A percentile compares a stretch with the other conserved stretches of the same genome.
These are phyloP conservation scores for Xylaria sp. DNA, from an alignment of 2,329 filamentous ascomycete species.

Conservation along the genomic window DNA sequence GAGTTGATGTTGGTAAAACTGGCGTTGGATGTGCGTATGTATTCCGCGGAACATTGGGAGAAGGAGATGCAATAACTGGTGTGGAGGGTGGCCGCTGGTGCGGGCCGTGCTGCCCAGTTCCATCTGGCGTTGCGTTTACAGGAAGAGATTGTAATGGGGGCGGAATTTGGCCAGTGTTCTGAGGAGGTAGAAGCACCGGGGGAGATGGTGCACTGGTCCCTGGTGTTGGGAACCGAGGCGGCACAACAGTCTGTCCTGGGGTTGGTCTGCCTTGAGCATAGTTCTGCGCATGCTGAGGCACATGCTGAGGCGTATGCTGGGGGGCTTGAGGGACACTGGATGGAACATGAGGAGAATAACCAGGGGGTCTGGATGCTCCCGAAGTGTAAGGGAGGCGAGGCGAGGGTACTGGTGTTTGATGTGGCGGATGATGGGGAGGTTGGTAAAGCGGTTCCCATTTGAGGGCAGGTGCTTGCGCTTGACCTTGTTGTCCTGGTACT, in stretches of 20 bases:
- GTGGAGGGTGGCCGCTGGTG: conserved; percentile 48
- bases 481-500: conserved; percentile 44
- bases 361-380: conserved; percentile 44
- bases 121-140: conserved; percentile 47
- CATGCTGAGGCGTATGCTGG: conserved; percentile 37
- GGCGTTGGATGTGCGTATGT: conserved; percentile 38
- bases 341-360: conserved; percentile 42
- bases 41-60: conserved; percentile 38
- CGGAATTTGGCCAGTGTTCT: conserved; percentile 46
- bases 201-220: conserved; percentile 43
- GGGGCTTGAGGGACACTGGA: conserved; percentile 38
- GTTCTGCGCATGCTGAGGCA: conserved; percentile 40
- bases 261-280: conserved; percentile 40
- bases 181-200: conserved; percentile 47
- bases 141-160: conserved; percentile 46
- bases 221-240: conserved; percentile 52
- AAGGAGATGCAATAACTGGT: conserved; percentile 43
- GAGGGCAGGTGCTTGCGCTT: conserved; percentile 47
- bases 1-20: conserved; percentile 38
- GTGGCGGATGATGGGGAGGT: conserved; percentile 46
- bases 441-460: conserved; percentile 56
- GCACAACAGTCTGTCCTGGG: conserved; percentile 41
- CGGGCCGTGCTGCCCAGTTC: conserved; percentile 46
- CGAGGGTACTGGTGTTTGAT: conserved; percentile 48
- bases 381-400: conserved; percentile 45